Percentiles rank a stretch among this genome's conserved stretches.
phyloP scores from a whole-genome alignment of 352 stramenopile species.

The Vaucheria bursata region DNA sequence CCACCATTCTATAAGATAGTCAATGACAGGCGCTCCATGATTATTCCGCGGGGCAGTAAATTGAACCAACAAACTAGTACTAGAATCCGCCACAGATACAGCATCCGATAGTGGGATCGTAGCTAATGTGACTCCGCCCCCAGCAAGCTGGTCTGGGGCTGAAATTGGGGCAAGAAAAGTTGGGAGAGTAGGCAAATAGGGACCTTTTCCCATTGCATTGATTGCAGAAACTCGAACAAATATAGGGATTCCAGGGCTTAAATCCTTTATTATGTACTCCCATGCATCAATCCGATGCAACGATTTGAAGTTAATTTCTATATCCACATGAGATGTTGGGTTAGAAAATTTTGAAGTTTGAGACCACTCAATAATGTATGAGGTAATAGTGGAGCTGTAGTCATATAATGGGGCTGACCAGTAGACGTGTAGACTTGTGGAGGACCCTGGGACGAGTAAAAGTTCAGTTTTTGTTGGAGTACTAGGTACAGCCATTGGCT shows the following conservation, averaged over 20 bases:
- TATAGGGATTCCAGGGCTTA: conserved; percentile 49
- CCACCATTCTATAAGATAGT: conserved; percentile 66
- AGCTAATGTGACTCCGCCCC: conserved; percentile 52
- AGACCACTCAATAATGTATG: conserved; percentile 75
- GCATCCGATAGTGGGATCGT: conserved; percentile 46
- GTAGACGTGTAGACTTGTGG: conserved; percentile 62
- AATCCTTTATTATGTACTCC: conserved; percentile 63
- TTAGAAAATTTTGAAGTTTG: conserved; percentile 54
- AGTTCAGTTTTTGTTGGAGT: conserved; percentile 62
- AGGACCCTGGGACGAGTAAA: conserved; percentile 61
- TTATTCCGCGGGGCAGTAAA: conserved; percentile 52
- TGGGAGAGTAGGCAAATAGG: conserved; percentile 43
- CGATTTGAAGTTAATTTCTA: conserved; percentile 55
- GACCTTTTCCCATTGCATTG: conserved; percentile 63
- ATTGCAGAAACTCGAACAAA: conserved; percentile 72
- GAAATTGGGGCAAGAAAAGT: conserved; percentile 52
- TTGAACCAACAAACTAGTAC: conserved; percentile 55
- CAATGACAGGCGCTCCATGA: conserved; percentile 55
- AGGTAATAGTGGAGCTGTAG: conserved; percentile 62
- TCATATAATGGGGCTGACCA: conserved; percentile 69
- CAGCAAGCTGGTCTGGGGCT: conserved; percentile 51
- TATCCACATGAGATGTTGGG: conserved; percentile 19
- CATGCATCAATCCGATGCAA: not conserved
- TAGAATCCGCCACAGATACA: conserved; percentile 56
- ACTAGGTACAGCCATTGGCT: conserved; percentile 72